A percentile compares a stretch with the other conserved stretches of the same genome.
These are phyloP conservation scores for Pseudoneurospora amorphoporcata DNA, from an alignment of 495 filamentous ascomycete genomes.

Conservation along the genomic window DNA sequence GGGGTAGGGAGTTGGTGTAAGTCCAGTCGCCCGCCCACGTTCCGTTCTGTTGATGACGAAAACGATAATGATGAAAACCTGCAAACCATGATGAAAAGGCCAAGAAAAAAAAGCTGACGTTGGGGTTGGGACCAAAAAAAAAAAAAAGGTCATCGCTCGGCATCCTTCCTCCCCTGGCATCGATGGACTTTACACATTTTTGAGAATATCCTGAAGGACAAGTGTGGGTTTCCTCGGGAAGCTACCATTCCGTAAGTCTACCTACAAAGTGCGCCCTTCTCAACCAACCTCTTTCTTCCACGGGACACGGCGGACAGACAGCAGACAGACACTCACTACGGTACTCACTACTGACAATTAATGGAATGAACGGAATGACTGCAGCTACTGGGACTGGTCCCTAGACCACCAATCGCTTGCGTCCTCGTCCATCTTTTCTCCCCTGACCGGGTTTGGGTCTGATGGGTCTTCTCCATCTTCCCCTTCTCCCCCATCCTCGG, in stretches of 20 bases:
- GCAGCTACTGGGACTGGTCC: constrained; percentile 3
- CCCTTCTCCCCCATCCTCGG: not conserved
- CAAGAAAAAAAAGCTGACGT: not conserved
- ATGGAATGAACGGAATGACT: no score
- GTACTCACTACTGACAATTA: no score
- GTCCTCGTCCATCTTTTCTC: not conserved
- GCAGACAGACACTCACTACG: not conserved
- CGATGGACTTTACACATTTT: not conserved
- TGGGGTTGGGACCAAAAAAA: not conserved
- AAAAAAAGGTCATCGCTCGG: not conserved
- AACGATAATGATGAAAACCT: no score
- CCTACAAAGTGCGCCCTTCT: no score
- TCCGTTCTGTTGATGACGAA: no score
- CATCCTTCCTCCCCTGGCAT: not conserved
- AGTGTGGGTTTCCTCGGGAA: not conserved
- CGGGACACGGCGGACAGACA: no score
- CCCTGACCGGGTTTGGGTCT: not conserved
- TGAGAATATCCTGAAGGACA: not conserved
- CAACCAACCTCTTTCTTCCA: no score
- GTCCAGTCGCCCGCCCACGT: not conserved
- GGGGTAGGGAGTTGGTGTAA: not conserved
- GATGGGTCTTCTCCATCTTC: not conserved
- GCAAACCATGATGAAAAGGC: no score
- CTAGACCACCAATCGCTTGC: not conserved
- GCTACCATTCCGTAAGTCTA: not conserved